These are phyloP conservation scores for Neurospora sp. DNA, from an alignment of 495 filamentous ascomycete species.

Conservation along the genomic window DNA sequence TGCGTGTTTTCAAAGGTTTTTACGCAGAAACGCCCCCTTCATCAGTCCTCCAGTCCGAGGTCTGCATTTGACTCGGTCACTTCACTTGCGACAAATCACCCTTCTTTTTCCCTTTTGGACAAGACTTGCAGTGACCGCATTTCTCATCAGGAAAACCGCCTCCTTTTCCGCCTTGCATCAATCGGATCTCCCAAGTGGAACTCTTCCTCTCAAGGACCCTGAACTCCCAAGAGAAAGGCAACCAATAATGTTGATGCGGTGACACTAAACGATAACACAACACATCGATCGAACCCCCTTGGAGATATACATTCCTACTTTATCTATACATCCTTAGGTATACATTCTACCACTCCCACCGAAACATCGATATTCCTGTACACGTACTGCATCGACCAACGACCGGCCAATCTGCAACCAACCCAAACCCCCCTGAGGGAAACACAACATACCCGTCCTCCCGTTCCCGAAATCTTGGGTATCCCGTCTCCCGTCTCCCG, in stretches of 20 bases:
- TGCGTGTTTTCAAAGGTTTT: neutral
- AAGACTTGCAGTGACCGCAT: neutral
- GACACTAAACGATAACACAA: neutral
- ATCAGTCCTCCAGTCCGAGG: neutral
- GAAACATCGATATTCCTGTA: neutral
- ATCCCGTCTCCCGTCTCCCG: neutral
- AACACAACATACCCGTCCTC: neutral
- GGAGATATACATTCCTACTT: neutral
- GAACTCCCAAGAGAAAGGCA: neutral
- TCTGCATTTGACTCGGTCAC: neutral
- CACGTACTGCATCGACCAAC: neutral
- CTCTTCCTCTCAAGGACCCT: neutral
- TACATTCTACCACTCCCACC: no score
- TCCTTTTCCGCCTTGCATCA: neutral
- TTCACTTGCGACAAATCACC: no score
- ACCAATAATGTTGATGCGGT: neutral
- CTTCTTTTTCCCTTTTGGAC: neutral
- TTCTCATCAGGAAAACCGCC: neutral
- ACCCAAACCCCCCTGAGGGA: neutral
- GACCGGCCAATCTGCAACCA: neutral
- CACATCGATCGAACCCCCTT: neutral
- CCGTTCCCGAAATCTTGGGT: neutral
- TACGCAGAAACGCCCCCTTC: neutral
- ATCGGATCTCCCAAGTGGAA: neutral
- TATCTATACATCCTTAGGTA: neutral